Evolutionary conservation across 2,329 filamentous ascomycete species (phyloP), one percentile per base, ranked within the genome.

Genomic region (Neopestalotiopsis clavispora): DNA sequence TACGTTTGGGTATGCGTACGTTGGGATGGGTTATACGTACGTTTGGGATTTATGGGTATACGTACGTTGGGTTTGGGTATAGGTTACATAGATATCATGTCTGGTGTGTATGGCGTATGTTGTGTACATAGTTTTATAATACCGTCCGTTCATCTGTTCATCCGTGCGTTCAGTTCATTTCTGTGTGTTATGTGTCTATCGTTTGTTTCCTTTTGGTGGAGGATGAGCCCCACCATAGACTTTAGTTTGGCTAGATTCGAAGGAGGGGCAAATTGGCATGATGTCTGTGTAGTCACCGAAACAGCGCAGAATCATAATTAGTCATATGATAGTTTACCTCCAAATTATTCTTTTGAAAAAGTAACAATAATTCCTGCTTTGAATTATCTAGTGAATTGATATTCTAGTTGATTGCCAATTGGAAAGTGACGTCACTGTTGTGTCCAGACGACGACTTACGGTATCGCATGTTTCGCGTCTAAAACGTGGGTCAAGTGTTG

Each of bases 31-130:
- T 67, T 73, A 64, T 74, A 68, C 23, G 58, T 71, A 68, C 42
- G 60, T 63, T 45, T 20, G 32, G 28, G 59, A 28, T 28, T 28
- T 62, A 62, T 62, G 17, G n/a, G 60, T 71, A 63, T 71, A 65
- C 70, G 71, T 72, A 68, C 68, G 49, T 70, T 70, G 59, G 68
- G 69, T 67, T 64, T 67, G 70, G 62, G 63, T 63, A 64, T 52
- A 52, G 14, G 34, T 30, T 38, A 67, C 60, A 56, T 67, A 67
- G 38, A 23, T 28, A 28, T 42, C 57, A 38, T 67, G 30, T 61
- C 20, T 40, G n/a, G 52, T 67, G 38, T 28, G 52, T 67, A 34
- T 40, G 30, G 38, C 28, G 17, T 61, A 32, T 28, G n/a, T 67
- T 42, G 20, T 49, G 62, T 65, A 49, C 28, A 65, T 62, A 62